Conservation (phyloP, 257 asterid genomes). For the Orobanche coerulescens region DNA sequence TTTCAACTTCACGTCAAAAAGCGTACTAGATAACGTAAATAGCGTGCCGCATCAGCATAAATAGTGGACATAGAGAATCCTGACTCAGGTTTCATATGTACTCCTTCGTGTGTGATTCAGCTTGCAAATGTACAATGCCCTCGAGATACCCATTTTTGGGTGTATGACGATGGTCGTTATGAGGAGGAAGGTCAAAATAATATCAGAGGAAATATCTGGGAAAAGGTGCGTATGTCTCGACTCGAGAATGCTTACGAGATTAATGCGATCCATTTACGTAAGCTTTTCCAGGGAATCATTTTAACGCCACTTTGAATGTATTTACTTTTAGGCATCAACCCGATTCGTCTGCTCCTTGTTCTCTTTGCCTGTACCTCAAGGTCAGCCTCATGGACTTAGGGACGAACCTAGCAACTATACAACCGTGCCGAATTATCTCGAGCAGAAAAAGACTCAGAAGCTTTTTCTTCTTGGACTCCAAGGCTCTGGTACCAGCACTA, state of each 20-base stretch:
- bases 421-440: constrained; percentile 63
- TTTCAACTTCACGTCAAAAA: too few relatives aligned
- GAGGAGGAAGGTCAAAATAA: constrained; percentile 99
- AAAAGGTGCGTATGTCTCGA: constrained; percentile 48
- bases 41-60: too few relatives aligned
- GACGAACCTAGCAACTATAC: constrained; percentile 75
- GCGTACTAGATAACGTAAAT: too few relatives aligned
- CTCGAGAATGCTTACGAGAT: background rate
- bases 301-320: constrained; percentile 12
- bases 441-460: constrained; percentile 71
- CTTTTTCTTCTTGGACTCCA: constrained; percentile 80
- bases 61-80: background rate
- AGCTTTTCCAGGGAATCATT: background rate
- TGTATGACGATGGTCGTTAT: constrained; percentile 92
- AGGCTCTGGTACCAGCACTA: constrained; percentile 94
- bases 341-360: constrained; percentile 79
- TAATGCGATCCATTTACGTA: background rate
- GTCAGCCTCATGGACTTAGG: constrained; percentile 59
- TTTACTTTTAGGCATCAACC: constrained; percentile 62
- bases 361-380: constrained; percentile 88
- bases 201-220: constrained; percentile 95
- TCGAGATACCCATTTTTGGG: constrained; percentile 98
- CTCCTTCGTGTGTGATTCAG: constrained; percentile 34
- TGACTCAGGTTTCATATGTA: background rate
- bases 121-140: constrained; percentile 95